Percentiles rank a stretch among this genome's conserved stretches.
These are phyloP conservation scores for Lyophyllum semitale DNA, from an alignment of 768 basidiomycete genomes.

Conservation along the genomic window DNA sequence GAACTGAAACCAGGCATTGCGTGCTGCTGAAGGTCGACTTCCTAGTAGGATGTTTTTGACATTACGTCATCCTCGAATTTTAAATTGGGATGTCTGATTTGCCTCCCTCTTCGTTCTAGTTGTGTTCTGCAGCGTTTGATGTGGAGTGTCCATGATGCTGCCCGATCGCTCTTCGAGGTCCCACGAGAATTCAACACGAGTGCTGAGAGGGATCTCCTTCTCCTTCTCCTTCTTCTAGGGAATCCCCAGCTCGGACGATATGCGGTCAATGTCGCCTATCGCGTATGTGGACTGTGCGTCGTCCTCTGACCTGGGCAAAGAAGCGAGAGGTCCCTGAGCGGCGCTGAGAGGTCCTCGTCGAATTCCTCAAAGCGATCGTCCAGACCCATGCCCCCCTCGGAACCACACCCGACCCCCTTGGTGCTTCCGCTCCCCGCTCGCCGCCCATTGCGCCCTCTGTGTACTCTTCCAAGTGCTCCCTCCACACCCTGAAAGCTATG, in stretches of 20 bases:
- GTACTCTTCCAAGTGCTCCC: background rate
- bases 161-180: no score
- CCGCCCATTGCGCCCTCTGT: background rate
- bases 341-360: slow-evolving; percentile 25
- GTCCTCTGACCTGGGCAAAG: slow-evolving; percentile 12
- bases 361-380: slow-evolving; percentile 26
- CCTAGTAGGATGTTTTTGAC: no score
- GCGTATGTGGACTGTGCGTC: slow-evolving; percentile 19
- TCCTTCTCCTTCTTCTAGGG: slow-evolving; percentile 25
- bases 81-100: no score
- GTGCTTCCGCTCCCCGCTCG: background rate
- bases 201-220: slow-evolving; percentile 21
- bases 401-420: slow-evolving; percentile 21
- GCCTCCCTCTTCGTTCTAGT: no score
- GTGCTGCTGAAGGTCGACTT: no score
- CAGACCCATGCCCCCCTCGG: slow-evolving; percentile 12
- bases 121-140: no score
- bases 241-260: slow-evolving; percentile 30
- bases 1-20: no score
- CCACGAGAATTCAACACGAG: slow-evolving; percentile 21
- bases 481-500: slow-evolving; percentile 24
- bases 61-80: no score
- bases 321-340: slow-evolving; percentile 18
- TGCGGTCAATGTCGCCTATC: slow-evolving; percentile 33
- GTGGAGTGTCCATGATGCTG: no score